Base-by-base conservation (phyloP, 768 basidiomycete species). In the Boletus sp. region DNA sequence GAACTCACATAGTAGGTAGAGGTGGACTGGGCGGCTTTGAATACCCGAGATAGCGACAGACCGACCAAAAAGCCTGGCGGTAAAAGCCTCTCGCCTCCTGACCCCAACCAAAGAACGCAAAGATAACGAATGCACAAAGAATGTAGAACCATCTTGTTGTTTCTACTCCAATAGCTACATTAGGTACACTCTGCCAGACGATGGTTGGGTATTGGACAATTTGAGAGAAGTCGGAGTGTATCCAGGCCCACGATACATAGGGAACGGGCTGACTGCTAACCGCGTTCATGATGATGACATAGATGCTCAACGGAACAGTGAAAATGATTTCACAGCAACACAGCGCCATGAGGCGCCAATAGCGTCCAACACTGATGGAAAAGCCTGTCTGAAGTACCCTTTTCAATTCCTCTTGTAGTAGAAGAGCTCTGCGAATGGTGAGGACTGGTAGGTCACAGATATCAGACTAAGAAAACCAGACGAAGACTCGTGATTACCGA, bases 21-120 rank as follows among this genome's bases (percentile, higher is more conserved):
- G 24, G 24, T 24, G 24, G 24, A 24, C 24, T 24, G 24, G 24
- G 3, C 3, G 24, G 24, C 24, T 24, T 24, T 24, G 24, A 24
- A 24, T 24, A 24, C 24, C 24, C 24, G 24, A 24, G 24, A 24
- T 24, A 24, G 3, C 24, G 24, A 24, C 24, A 24, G 24, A 24
- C 24, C 24, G 24, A 24, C 24, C 24, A 24, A 24, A 24, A 24
- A 2, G 3, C 24, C 24, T 24, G 24, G 24, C 24, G 24, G 24
- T 24, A 24, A 24, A 24, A 24, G 52, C 59, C 67, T 41, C 71
- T 66, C 15, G 78, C 80, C 55, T 87, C 84, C 39, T 79, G 80
- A 15, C 80, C 78, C 54, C 84, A 81, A 1, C 82, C 79, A 55
- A 85, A 84, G 74, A 85, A 83, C 0, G 57, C 67, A 55, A 84